A percentile compares a stretch with the other conserved stretches of the same genome.
phyloP scores from a whole-genome alignment of 148 eudicot species.

The Camellia granthamiana region DNA sequence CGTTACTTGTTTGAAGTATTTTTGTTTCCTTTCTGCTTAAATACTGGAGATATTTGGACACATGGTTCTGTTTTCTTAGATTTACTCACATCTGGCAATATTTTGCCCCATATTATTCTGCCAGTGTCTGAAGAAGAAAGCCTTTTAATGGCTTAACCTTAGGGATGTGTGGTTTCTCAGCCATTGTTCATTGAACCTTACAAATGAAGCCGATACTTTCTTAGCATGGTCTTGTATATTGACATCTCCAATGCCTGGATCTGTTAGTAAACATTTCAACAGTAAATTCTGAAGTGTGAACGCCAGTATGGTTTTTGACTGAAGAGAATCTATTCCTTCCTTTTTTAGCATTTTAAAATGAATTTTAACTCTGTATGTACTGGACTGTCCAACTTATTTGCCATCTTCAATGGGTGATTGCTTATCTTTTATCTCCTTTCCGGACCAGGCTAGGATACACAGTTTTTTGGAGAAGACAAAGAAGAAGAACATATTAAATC shows the following conservation, averaged over 20 bases:
- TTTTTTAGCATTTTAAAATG: not conserved
- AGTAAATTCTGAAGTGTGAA: not conserved
- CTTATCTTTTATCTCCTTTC: not conserved
- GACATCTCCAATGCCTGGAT: not conserved
- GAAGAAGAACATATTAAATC: constrained; percentile 35
- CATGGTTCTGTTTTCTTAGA: too few species aligned
- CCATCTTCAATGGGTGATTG: not conserved
- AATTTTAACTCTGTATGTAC: not conserved
- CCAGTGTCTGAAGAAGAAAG: too few species aligned
- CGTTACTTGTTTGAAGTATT: too few species aligned
- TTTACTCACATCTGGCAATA: too few species aligned
- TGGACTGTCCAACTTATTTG: not conserved
- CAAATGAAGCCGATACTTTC: too few species aligned
- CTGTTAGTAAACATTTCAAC: not conserved
- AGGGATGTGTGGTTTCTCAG: too few species aligned
- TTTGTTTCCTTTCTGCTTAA: too few species aligned
- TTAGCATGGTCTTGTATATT: too few species aligned
- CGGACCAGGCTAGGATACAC: constrained; percentile 57
- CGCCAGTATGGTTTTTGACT: not conserved
- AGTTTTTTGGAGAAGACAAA: constrained; percentile 60
- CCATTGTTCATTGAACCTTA: too few species aligned
- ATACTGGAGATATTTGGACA: too few species aligned
- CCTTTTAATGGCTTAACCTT: too few species aligned
- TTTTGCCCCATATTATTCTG: too few species aligned
- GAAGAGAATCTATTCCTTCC: not conserved